A percentile compares a stretch with the other conserved stretches of the same genome.
These are phyloP conservation scores for Carex cristatella DNA, from an alignment of 176 grass and related monocot species.

Conservation along the genomic window DNA sequence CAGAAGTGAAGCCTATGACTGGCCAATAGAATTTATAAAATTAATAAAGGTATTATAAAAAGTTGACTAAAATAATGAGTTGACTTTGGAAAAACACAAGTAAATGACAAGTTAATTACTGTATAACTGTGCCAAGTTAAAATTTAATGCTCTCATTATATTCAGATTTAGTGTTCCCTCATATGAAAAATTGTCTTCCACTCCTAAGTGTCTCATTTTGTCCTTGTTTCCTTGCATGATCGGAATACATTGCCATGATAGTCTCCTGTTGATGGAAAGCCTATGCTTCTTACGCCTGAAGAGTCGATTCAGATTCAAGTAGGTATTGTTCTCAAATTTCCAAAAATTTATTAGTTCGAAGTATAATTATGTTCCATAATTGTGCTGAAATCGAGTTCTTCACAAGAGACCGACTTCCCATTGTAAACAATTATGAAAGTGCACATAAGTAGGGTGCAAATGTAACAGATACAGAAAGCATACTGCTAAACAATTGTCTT, in stretches of 20 bases:
- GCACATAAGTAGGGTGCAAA: neutral
- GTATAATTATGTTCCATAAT: neutral
- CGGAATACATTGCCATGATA: slow-evolving; percentile 13
- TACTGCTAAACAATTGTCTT: neutral
- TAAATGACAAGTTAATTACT: neutral
- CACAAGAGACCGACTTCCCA: neutral
- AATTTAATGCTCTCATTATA: neutral
- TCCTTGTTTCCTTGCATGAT: slow-evolving; percentile 4
- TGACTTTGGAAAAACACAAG: neutral
- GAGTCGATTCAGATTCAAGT: slow-evolving; percentile 97
- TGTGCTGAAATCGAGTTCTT: neutral
- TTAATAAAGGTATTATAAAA: neutral
- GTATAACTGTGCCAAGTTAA: neutral
- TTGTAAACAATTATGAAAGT: neutral
- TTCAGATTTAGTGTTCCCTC: neutral
- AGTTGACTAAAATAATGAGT: neutral
- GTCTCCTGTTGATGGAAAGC: slow-evolving; percentile 98
- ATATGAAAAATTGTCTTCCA: neutral
- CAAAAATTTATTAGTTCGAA: neutral
- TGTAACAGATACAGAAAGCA: neutral
- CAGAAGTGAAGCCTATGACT: neutral
- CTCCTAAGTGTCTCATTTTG: neutral
- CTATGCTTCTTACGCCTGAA: slow-evolving; percentile 91
- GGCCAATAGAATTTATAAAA: neutral
- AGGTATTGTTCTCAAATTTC: neutral